A percentile compares a stretch with the other conserved stretches of the same genome.
Conservation (phyloP, 495 filamentous ascomycete species). For the Penicillium lividum region DNA sequence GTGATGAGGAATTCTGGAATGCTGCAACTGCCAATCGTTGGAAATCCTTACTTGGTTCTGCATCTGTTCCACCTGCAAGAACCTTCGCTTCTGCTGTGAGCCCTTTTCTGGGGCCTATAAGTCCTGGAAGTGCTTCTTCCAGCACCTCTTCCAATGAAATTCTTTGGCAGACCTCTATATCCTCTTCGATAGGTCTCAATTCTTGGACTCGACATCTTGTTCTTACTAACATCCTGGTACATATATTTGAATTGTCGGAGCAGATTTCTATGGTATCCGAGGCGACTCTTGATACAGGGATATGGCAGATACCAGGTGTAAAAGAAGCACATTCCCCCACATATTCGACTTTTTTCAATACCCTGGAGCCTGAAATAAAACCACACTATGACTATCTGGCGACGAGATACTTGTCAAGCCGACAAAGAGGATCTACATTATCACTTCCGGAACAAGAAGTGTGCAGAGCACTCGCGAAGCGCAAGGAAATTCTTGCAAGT, state of each 20-base stretch:
- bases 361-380: neutral
- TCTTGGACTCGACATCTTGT: conserved; percentile 14
- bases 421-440: neutral
- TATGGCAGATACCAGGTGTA: neutral
- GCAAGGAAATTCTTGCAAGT: neutral
- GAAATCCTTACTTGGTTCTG: conserved; percentile 11
- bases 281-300: neutral
- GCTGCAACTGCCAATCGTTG: conserved; percentile 9
- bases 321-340: neutral
- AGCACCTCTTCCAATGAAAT: neutral
- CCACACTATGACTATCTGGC: neutral
- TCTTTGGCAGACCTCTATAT: conserved; percentile 2
- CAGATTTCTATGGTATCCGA: conserved; percentile 9
- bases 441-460: neutral
- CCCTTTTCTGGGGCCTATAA: conserved; percentile 9
- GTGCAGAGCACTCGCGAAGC: neutral
- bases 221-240: conserved; percentile 9
- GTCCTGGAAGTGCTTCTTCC: neutral
- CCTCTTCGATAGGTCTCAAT: conserved; percentile 6
- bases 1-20: conserved; percentile 15
- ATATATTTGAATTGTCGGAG: conserved; percentile 11
- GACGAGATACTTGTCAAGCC: neutral
- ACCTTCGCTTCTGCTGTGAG: conserved; percentile 8
- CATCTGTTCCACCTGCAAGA: conserved; percentile 11
- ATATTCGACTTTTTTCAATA: neutral